Evolutionary conservation across 176 grass and related monocot genomes (phyloP).

Genomic region (Raddia distichophylla): DNA sequence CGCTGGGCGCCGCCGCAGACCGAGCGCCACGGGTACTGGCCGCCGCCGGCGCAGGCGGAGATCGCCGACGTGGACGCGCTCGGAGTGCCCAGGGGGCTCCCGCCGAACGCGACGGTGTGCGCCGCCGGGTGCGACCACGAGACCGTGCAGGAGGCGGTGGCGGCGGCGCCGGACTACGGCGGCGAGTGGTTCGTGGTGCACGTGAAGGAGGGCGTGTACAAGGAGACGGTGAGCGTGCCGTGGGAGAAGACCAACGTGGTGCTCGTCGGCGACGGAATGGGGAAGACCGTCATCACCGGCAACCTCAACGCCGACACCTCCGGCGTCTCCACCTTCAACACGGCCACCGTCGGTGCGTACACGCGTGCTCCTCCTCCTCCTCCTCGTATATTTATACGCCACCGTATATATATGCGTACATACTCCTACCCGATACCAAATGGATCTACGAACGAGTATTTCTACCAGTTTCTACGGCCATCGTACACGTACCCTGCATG

Average conservation of each 20-base stretch:
- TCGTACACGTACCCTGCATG: conserved; percentile 34
- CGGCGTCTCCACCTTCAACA: conserved; percentile 87
- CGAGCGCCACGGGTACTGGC: conserved; percentile 92
- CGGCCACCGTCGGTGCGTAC: conserved; percentile 83
- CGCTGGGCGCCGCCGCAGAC: conserved; percentile 79
- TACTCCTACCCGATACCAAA: neutral
- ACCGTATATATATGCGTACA: neutral
- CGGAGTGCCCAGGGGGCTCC: conserved; percentile 50
- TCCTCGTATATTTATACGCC: neutral
- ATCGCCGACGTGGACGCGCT: conserved; percentile 20
- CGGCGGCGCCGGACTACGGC: conserved; percentile 58
- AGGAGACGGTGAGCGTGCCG: conserved; percentile 74
- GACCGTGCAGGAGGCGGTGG: conserved; percentile 65
- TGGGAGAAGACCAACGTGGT: conserved; percentile 86
- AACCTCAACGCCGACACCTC: conserved; percentile 68
- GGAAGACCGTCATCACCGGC: conserved; percentile 75
- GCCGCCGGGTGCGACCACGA: conserved; percentile 36
- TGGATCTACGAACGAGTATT: neutral
- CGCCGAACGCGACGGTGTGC: conserved; percentile 54
- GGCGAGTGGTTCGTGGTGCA: conserved; percentile 55
- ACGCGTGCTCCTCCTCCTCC: neutral
- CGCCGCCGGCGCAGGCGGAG: neutral
- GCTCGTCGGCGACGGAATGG: conserved; percentile 81
- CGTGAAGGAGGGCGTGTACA: conserved; percentile 81
- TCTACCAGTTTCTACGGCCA: neutral